Evolutionary conservation across 2,329 filamentous ascomycete species (phyloP).

Genomic region (Xylariaceae sp.): DNA sequence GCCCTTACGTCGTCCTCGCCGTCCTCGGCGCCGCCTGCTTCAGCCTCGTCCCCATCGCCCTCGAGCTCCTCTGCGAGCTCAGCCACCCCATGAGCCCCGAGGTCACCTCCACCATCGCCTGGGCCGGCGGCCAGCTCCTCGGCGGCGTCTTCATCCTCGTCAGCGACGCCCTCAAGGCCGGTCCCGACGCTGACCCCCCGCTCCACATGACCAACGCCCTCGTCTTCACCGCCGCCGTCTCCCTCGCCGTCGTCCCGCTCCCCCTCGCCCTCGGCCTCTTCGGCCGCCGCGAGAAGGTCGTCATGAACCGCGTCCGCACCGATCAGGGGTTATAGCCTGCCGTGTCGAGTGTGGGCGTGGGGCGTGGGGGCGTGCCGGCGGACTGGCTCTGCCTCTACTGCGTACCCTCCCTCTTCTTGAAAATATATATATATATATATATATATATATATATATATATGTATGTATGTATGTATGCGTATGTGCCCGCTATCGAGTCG

Average conservation of each 20-base stretch:
- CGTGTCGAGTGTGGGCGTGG: too few relatives aligned
- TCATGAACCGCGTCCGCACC: constrained; percentile 52
- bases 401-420: too few relatives aligned
- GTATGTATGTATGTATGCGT: background rate
- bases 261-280: constrained; percentile 72
- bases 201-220: constrained; percentile 74
- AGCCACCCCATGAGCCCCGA: constrained; percentile 87
- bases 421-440: background rate
- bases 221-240: constrained; percentile 77
- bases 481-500: background rate
- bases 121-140: constrained; percentile 83
- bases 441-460: background rate
- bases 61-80: constrained; percentile 87
- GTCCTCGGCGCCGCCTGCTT: constrained; percentile 81
- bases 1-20: constrained; percentile 75
- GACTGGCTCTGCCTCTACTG: background rate
- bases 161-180: constrained; percentile 72
- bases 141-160: constrained; percentile 85
- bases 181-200: constrained; percentile 57
- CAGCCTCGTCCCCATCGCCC: constrained; percentile 76
- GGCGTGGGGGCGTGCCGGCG: background rate
- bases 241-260: constrained; percentile 64
- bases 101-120: constrained; percentile 79
- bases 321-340: constrained; percentile 43
- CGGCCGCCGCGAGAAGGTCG: constrained; percentile 58